These are phyloP conservation scores for Leucocoprinus birnbaumii DNA, from an alignment of 768 basidiomycete species.

Conservation along the genomic window DNA sequence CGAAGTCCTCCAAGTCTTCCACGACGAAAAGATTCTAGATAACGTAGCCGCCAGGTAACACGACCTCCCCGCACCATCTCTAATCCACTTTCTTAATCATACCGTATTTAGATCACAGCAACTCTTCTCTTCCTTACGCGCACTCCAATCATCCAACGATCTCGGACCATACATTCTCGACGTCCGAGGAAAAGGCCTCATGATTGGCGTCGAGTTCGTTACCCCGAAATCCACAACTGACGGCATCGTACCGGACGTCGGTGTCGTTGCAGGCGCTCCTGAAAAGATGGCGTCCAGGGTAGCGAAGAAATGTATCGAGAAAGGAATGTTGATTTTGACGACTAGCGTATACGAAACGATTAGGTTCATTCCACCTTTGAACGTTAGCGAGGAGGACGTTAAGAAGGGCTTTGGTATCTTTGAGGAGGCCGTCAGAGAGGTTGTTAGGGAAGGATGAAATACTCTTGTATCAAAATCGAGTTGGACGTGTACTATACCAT, in stretches of 20 bases:
- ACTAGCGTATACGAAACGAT: slow-evolving; percentile 88
- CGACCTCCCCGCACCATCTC: slow-evolving; percentile 27
- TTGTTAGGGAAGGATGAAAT: slow-evolving; percentile 49
- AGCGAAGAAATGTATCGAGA: slow-evolving; percentile 78
- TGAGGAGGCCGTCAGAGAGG: slow-evolving; percentile 66
- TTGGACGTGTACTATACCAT: too few relatives aligned
- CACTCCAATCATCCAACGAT: slow-evolving; percentile 49
- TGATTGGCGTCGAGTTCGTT: slow-evolving; percentile 82
- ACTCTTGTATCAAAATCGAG: too few relatives aligned
- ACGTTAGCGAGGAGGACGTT: slow-evolving; percentile 74
- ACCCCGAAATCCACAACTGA: slow-evolving; percentile 51
- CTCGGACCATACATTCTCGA: slow-evolving; percentile 69
- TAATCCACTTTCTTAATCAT: background rate
- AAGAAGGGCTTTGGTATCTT: slow-evolving; percentile 66
- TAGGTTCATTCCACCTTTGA: slow-evolving; percentile 92
- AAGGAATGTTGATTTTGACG: slow-evolving; percentile 84
- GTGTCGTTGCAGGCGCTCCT: slow-evolving; percentile 35
- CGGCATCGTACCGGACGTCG: slow-evolving; percentile 29
- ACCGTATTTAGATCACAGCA: slow-evolving; percentile 57
- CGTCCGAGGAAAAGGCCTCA: slow-evolving; percentile 85
- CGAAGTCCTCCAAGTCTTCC: slow-evolving; percentile 75
- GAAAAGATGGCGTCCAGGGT: slow-evolving; percentile 64
- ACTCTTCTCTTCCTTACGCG: slow-evolving; percentile 59
- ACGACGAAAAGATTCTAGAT: slow-evolving; percentile 75
- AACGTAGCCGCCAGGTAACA: slow-evolving; percentile 65